Base-by-base conservation (phyloP, 2,329 filamentous ascomycete species). In the Fusarium foetens region DNA sequence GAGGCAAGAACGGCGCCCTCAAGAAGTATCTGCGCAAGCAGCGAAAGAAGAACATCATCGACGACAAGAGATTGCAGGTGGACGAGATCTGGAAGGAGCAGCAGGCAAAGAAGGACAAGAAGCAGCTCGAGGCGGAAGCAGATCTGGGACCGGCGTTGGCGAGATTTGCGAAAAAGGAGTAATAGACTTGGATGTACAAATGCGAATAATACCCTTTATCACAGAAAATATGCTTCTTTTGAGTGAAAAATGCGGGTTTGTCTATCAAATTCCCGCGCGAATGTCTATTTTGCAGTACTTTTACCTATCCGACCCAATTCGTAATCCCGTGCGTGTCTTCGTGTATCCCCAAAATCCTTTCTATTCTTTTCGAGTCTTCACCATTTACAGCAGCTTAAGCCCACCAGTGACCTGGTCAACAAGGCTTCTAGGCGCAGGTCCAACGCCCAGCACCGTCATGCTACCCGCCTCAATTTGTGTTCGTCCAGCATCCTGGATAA, bases 401-500 rank as follows among this genome's bases (percentile, higher is more conserved):
- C 91, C 86, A 3, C 94, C 94, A 9, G 95, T 97, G 69, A 99
- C 90, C 81, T 92, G 85, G 80, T 99, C 94, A 54, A 99, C 91
- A 63, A 95, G 85, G 77, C 93, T 95, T 86, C 92, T 95, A 0
- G 95, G 95, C 31, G 92, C 95, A 5, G 91, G 91, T 0, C 91
- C 91, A 58, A 95, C 90, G 2, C 96, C 96, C 57, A 99, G 85
- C 45, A 99, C 96, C 1, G 96, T 99, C 81, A 94, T 88, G 81
- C 94, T 98, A 23, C 96, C 95, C 46, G 93, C 91, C 58, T 94
- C 95, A 81, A 99, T 98, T 88, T 99, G 96, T 49, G 96, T 99
- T 69, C 96, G 89, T 19, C 96, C 96, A n/a, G 96, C 96, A 83
- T 99, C 96, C 78, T 93, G 91, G 74, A 99, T 95, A 58, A 97